phyloP scores from a whole-genome alignment of 2,329 filamentous ascomycete species.

The Claviceps spartinae region DNA sequence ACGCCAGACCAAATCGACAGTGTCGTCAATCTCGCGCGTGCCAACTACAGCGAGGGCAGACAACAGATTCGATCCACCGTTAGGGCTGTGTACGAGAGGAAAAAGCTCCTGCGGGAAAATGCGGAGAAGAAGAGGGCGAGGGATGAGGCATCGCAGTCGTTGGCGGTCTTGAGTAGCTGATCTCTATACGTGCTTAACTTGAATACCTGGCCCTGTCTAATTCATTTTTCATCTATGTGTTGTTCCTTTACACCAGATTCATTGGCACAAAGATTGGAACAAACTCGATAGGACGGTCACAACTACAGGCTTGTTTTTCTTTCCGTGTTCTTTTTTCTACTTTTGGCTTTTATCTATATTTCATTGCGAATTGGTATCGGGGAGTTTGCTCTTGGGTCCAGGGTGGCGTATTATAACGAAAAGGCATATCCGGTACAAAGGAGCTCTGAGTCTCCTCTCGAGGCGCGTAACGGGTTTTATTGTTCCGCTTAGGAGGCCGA shows the following conservation, averaged over 20 bases:
- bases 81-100: slow-evolving; percentile 81
- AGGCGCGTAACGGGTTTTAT: too few species aligned
- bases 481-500: slow-evolving; percentile 1
- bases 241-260: not conserved
- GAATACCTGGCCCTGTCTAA: not conserved
- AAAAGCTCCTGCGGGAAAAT: slow-evolving; percentile 55
- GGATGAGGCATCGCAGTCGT: slow-evolving; percentile 13
- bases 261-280: too few species aligned
- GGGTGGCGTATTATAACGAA: too few species aligned
- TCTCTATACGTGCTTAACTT: not conserved
- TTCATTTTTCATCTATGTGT: not conserved
- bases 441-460: too few species aligned
- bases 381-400: not conserved
- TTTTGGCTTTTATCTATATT: not conserved
- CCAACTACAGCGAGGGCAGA: slow-evolving; percentile 75
- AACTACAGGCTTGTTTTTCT: not conserved
- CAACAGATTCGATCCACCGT: slow-evolving; percentile 68
- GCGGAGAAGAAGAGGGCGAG: slow-evolving; percentile 26
- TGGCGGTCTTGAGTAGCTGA: slow-evolving; percentile 5
- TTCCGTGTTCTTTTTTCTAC: not conserved
- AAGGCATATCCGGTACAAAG: too few species aligned
- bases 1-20: slow-evolving; percentile 79
- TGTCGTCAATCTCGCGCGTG: slow-evolving; percentile 66
- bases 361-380: not conserved
- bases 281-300: not conserved